Percentiles rank a stretch among this genome's conserved stretches.
Evolutionary conservation across 202 grass and related monocot species (phyloP).

Genomic region (Brachypodium distachyon): DNA sequence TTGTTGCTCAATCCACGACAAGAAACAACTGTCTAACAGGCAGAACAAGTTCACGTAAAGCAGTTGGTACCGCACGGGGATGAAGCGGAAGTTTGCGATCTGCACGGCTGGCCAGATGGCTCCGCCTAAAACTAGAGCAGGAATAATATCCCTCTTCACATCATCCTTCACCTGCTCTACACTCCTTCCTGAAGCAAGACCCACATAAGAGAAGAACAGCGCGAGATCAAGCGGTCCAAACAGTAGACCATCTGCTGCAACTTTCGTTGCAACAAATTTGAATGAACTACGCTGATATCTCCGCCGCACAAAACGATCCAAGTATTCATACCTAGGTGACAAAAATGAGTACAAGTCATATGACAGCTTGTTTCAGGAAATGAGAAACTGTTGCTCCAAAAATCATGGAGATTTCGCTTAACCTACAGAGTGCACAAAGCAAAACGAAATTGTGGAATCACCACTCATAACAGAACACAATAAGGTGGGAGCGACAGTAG

Average conservation of each 20-base stretch:
- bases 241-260: conserved; percentile 57
- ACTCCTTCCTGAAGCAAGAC: conserved; percentile 56
- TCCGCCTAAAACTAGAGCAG: conserved; percentile 58
- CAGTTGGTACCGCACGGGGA: conserved; percentile 77
- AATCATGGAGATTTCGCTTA: not conserved
- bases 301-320: conserved; percentile 57
- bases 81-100: conserved; percentile 74
- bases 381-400: not conserved
- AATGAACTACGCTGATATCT: conserved; percentile 45
- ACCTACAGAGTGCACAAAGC: not conserved
- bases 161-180: conserved; percentile 81
- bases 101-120: conserved; percentile 79
- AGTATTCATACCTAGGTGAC: conserved; percentile 69
- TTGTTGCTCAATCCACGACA: conserved; percentile 96
- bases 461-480: not conserved
- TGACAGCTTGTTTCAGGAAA: not conserved
- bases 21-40: conserved; percentile 75
- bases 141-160: conserved; percentile 92
- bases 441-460: not conserved
- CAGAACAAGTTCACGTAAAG: conserved; percentile 93
- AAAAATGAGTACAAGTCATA: conserved; percentile 4
- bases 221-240: conserved; percentile 75
- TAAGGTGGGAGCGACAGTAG: not conserved
- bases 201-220: conserved; percentile 87
- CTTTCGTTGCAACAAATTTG: conserved; percentile 81